Evolutionary conservation across 495 filamentous ascomycete species (phyloP).

Genomic region (Penicillium arizonense): DNA sequence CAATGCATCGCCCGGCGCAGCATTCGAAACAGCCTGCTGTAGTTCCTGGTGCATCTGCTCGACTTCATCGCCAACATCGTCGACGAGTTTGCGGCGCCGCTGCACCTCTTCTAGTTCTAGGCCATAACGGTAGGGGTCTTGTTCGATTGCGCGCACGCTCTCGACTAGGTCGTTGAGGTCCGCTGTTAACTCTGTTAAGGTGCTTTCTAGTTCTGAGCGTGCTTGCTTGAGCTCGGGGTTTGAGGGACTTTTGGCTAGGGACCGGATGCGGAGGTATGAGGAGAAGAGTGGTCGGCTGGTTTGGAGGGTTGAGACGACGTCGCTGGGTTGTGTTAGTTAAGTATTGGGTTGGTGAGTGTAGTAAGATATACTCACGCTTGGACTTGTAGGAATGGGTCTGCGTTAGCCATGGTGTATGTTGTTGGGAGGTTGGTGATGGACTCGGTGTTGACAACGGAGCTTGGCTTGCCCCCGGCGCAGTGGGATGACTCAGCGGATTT

Average conservation of each 20-base stretch:
- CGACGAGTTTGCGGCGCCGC: conserved; percentile 76
- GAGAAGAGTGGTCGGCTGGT: conserved; percentile 81
- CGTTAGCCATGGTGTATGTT: conserved; percentile 53
- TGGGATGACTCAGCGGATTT: conserved; percentile 16
- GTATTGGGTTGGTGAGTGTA: background rate
- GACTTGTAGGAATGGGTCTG: conserved; percentile 92
- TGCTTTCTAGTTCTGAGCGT: conserved; percentile 74
- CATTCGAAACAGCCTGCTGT: conserved; percentile 45
- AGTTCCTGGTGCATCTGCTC: conserved; percentile 88
- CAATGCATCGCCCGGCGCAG: conserved; percentile 39
- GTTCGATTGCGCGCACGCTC: conserved; percentile 83
- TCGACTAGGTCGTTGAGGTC: conserved; percentile 89
- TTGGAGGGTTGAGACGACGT: conserved; percentile 79
- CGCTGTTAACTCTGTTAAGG: conserved; percentile 72
- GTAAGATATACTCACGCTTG: conserved; percentile 60
- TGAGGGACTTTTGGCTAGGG: conserved; percentile 63
- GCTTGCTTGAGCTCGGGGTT: conserved; percentile 87
- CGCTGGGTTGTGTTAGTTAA: conserved; percentile 48
- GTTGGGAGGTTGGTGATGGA: conserved; percentile 7
- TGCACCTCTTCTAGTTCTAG: conserved; percentile 80
- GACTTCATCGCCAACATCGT: conserved; percentile 84
- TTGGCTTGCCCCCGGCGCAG: background rate
- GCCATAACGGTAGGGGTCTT: conserved; percentile 85
- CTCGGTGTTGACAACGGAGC: background rate
- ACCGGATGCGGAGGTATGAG: conserved; percentile 94